Evolutionary conservation across 305 asterid genomes (phyloP), one percentile per base, ranked within the genome.

Genomic region (Rubia balearica): DNA sequence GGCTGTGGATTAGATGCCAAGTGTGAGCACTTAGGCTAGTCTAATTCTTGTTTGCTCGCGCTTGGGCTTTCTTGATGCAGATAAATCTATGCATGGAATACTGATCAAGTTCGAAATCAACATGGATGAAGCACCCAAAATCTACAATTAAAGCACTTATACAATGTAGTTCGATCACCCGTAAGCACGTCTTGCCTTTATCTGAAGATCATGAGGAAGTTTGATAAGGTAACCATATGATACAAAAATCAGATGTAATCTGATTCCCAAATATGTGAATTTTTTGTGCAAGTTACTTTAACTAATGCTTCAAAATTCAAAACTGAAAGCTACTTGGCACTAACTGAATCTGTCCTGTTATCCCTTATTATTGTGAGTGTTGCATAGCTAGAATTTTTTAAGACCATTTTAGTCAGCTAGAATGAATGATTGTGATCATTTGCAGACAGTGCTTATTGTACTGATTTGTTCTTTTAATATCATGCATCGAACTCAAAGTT

Each of bases 301-400:
- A 27, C 30, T 27, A 27, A 27, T 27, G 30, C 30, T 27, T 27
- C 30, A 0, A 87, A 89, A 19, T 76, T 74, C 1, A 70, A 63
- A 41, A 89, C 93, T 3, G 3, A 36, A 64, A 74, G 83, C 13
- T 87, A 73, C 68, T 46, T 76, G 61, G 69, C 83, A 51, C 14
- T 84, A 6, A 85, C 90, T 16, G 98, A 90, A 78, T 70, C 88
- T 76, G 84, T 93, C 71, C 98, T 97, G 16, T 57, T 87, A 65
- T 71, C 67, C 73, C 81, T 90, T 45, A 79, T 89, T 72, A 53
- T 55, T 17, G 98, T 90, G 82, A 81, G 93, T 81, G 8, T 64
- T 3, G 3, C 55, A n/a, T 6, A 62, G 1, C 6, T 48, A 8
- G 7, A 48, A 4, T 48, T 48, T 51, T 5, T 16, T 51, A 51